Conservation (phyloP, 371 early-diverging fungal species). For the Parasitella parasitica region DNA sequence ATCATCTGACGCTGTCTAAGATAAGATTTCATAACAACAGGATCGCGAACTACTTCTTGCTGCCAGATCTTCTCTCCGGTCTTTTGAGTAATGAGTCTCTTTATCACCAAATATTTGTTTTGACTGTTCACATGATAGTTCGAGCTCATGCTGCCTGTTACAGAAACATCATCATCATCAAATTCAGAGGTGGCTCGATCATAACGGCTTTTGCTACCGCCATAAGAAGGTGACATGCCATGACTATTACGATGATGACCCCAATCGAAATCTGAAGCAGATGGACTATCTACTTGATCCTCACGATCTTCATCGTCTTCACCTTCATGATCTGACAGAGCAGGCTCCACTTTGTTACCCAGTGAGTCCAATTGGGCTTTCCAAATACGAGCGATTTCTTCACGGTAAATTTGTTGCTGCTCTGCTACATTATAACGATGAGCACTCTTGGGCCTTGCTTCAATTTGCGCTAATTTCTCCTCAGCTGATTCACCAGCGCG, state of each 20-base stretch:
- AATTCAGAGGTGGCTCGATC: constrained; percentile 42
- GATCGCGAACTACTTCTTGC: constrained; percentile 78
- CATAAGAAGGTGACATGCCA: constrained; percentile 32
- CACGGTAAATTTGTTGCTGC: constrained; percentile 92
- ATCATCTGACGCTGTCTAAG: constrained; percentile 81
- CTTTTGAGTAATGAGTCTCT: constrained; percentile 54
- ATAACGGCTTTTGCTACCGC: constrained; percentile 23
- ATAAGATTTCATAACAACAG: constrained; percentile 88
- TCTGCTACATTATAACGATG: constrained; percentile 93
- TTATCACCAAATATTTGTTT: constrained; percentile 68
- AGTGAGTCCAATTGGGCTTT: constrained; percentile 82
- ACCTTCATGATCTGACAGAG: constrained; percentile 53
- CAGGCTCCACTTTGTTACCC: constrained; percentile 53
- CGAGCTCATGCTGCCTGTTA: constrained; percentile 59
- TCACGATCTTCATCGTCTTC: constrained; percentile 48
- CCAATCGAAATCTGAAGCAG: constrained; percentile 37
- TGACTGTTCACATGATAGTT: constrained; percentile 53
- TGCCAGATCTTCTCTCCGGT: constrained; percentile 78
- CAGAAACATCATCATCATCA: constrained; percentile 58
- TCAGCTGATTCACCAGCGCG: constrained; percentile 86
- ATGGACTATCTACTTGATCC: constrained; percentile 33
- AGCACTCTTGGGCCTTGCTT: constrained; percentile 80
- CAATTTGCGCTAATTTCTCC: constrained; percentile 79
- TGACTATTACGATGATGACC: constrained; percentile 28
- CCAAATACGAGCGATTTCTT: constrained; percentile 95